Evolutionary conservation across 116 monocot species (phyloP), one percentile per base, ranked within the genome.

Genomic region (Papilionanthe hybrid): DNA sequence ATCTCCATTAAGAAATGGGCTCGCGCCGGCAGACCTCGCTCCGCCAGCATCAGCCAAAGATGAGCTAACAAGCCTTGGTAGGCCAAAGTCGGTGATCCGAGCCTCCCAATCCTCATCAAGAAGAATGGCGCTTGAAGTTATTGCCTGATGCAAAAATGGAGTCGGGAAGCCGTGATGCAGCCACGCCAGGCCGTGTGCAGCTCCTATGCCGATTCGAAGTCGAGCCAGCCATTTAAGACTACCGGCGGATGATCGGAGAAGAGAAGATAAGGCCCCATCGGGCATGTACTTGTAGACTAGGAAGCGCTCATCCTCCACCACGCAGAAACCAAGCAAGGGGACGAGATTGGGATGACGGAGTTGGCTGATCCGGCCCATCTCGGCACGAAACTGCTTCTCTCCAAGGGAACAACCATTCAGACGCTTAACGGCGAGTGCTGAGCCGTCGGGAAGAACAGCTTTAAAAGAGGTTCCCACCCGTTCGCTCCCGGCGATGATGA

Each of bases 221-320:
- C 96, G 86, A 28, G 83, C 30, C 9, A 79, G 75, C 96, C 96
- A 96, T 23, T 88, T 88, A 1, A 93, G 79, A 0, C 6, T 37
- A 20, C 27, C 63, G 18, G 60, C 50, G 4, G 29, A 42, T 1
- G 84, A 77, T 44, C 74, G 79, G 27, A 90, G 81, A 25, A 79
- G 25, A 3, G 79, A 43, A 11, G 85, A 86, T 9, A 96, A 79
- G 5, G 90, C 58, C 1, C 94, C 96, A 29, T 77, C 81, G 20
- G 90, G 86, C 92, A 96, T 92, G 84, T 96, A 80, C 80, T 96
- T 96, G 80, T 92, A 96, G 45, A 96, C 78, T 9, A 96, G 83
- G 19, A 96, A 78, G 17, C 89, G 84, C 81, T 96, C 96, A 5
- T 94, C 89, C 65, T 96, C 92, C 9, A 89, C 89, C 20, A 89